Base-by-base conservation (phyloP, 2,329 filamentous ascomycete genomes). In the Tothia fuscella region DNA sequence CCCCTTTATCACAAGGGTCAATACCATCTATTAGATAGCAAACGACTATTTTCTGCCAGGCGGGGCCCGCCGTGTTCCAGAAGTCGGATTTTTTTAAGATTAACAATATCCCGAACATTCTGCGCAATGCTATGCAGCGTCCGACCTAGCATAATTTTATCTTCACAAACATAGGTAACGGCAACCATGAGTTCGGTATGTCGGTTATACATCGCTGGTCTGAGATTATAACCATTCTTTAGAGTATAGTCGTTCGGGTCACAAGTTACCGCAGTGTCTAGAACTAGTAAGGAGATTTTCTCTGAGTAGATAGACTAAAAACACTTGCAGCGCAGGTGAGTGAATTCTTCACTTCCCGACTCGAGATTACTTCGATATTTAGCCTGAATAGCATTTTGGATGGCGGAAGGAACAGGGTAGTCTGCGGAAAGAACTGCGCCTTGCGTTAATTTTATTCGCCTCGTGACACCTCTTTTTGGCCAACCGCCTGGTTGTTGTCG, bases 11-110 rank as follows among this genome's bases (percentile, higher is more conserved):
- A 51, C 85, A 89, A 63, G 93, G 91, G 54, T 94, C 89, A 55
- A 98, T 93, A 74, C 91, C 91, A 61, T 98, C 91, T 55, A 96
- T 96, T 48, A 98, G 86, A 50, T 96, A 68, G 62, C 84, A 93
- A 46, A 96, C 91, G 24, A 96, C 91, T 57, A 98, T 96, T 70
- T 98, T 98, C 62, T 98, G 91, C 91, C 91, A 98, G 43, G 91
- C 91, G 6, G 91, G 91, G 43, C 91, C 91, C 54, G 91, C 91
- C 68, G 94, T 93, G 70, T 96, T 95, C 91, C 91, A 98, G 70
- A 98, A 98, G 54, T 93, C 89, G 25, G 91, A 95, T 67, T 94
- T 95, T 67, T 96, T 96, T 49, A 96, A 72, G 66, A 16, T 95
- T 96, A 56, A 96, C 89, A 58, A 98, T 96, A 56, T 98, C 91